phyloP scores from a whole-genome alignment of 2,329 filamentous ascomycete genomes.

The Beauveria brongniartii region DNA sequence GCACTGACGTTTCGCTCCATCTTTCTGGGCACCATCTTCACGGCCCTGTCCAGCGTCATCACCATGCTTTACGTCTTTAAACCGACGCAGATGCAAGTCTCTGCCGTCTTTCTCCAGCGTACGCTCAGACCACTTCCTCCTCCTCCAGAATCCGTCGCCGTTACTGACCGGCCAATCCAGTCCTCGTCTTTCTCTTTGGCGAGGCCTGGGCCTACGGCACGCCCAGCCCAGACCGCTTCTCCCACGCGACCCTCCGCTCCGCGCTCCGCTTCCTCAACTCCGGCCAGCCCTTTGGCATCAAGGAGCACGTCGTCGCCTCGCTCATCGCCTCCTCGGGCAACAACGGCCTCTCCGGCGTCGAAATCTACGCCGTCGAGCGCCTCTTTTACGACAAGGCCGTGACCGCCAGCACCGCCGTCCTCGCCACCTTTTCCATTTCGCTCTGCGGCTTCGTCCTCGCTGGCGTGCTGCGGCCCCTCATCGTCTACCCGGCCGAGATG shows the following conservation, averaged over 20 bases:
- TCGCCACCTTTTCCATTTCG: constrained; percentile 21
- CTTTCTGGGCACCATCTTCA: constrained; percentile 14
- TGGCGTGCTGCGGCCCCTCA: constrained; percentile 21
- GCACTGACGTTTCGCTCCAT: constrained; percentile 17
- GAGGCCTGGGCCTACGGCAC: constrained; percentile 13
- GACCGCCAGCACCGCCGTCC: constrained; percentile 19
- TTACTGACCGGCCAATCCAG: not conserved
- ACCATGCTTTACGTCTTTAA: constrained; percentile 17
- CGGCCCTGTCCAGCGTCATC: constrained; percentile 16
- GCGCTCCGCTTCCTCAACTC: constrained; percentile 13
- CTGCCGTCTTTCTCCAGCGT: constrained; percentile 15
- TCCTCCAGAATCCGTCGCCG: no score
- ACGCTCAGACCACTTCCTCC: not conserved
- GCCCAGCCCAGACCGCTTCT: constrained; percentile 11
- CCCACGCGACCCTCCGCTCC: constrained; percentile 2
- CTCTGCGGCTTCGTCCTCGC: constrained; percentile 24
- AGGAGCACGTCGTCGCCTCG: constrained; percentile 17
- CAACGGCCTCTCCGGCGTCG: constrained; percentile 16
- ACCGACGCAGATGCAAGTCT: constrained; percentile 15
- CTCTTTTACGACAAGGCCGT: constrained; percentile 16
- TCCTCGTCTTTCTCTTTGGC: constrained; percentile 13
- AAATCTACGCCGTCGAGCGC: constrained; percentile 17
- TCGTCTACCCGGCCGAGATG: constrained; percentile 26
- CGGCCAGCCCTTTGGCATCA: constrained; percentile 15
- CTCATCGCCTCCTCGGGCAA: constrained; percentile 16